A percentile compares a stretch with the other conserved stretches of the same genome.
Evolutionary conservation across 2,329 filamentous ascomycete genomes (phyloP).

Genomic region (Ophiocordyceps sinensis): DNA sequence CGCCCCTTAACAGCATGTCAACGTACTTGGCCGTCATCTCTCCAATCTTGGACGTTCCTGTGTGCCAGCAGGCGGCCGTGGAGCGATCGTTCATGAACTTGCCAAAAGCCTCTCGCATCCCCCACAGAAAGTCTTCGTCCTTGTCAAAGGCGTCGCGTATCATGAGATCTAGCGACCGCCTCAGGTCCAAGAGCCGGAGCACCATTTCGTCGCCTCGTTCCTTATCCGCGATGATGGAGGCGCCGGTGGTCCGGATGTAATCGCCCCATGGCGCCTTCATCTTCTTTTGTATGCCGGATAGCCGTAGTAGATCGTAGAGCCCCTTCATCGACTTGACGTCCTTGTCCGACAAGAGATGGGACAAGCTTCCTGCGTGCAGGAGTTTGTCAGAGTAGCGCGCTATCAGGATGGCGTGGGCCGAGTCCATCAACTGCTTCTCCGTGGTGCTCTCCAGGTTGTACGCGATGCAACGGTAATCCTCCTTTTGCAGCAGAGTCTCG

Average conservation of each 20-base stretch:
- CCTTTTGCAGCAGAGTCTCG: conserved; percentile 52
- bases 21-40: conserved; percentile 99
- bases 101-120: conserved; percentile 72
- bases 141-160: conserved; percentile 63
- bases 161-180: conserved; percentile 62
- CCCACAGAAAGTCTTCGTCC: conserved; percentile 63
- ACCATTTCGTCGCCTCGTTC: conserved; percentile 77
- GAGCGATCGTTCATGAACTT: conserved; percentile 86
- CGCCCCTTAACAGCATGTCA: conserved; percentile 74
- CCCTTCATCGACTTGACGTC: conserved; percentile 57
- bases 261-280: conserved; percentile 61
- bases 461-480: conserved; percentile 62
- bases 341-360: conserved; percentile 56
- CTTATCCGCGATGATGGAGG: conserved; percentile 65
- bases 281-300: conserved; percentile 54
- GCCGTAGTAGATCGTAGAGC: conserved; percentile 63
- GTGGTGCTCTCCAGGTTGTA: conserved; percentile 77
- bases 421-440: conserved; percentile 57
- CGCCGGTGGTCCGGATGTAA: conserved; percentile 66
- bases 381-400: conserved; percentile 50
- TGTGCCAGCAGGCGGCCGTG: conserved; percentile 55
- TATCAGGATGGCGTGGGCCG: conserved; percentile 61
- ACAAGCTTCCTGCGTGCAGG: conserved; percentile 51
- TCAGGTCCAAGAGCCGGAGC: conserved; percentile 63
- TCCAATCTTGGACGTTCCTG: conserved; percentile 82